phyloP scores from a whole-genome alignment of 441 rosid species.

The Biscutella laevigata region DNA sequence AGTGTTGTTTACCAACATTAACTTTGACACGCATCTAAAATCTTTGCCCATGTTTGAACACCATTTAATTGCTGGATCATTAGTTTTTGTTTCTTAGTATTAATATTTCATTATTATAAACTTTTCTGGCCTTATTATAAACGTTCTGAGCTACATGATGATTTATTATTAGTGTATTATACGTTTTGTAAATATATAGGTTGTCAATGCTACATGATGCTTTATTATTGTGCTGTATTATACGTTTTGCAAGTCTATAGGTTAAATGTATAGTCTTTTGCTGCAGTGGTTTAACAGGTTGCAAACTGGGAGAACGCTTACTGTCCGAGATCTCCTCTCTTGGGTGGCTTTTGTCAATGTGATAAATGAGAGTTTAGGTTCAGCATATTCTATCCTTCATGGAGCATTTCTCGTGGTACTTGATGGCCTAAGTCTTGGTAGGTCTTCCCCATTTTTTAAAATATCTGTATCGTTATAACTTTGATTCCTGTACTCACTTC shows the following conservation, averaged over 20 bases:
- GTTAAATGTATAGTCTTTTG: conserved; percentile 13
- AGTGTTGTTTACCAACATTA: conserved; percentile 1
- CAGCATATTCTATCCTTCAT: conserved; percentile 61
- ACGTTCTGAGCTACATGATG: neutral
- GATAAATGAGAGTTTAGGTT: conserved; percentile 49
- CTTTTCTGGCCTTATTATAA: neutral
- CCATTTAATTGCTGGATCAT: neutral
- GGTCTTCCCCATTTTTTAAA: neutral
- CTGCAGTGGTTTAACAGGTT: conserved; percentile 83
- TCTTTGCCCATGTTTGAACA: neutral
- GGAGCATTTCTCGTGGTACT: conserved; percentile 94
- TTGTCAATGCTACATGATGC: neutral
- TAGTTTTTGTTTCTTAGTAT: neutral
- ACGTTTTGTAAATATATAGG: too few relatives aligned
- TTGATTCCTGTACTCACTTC: neutral
- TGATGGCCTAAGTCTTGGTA: conserved; percentile 94
- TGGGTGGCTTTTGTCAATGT: conserved; percentile 73
- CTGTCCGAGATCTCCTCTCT: conserved; percentile 93
- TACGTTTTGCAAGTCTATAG: neutral
- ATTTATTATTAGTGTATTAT: too few relatives aligned
- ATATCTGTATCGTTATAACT: neutral
- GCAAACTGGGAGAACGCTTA: conserved; percentile 74
- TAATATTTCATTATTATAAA: neutral
- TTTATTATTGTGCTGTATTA: neutral
- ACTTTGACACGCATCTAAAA: neutral